Evolutionary conservation across 768 basidiomycete species (phyloP).

Genomic region (Tephrocybe sp.): DNA sequence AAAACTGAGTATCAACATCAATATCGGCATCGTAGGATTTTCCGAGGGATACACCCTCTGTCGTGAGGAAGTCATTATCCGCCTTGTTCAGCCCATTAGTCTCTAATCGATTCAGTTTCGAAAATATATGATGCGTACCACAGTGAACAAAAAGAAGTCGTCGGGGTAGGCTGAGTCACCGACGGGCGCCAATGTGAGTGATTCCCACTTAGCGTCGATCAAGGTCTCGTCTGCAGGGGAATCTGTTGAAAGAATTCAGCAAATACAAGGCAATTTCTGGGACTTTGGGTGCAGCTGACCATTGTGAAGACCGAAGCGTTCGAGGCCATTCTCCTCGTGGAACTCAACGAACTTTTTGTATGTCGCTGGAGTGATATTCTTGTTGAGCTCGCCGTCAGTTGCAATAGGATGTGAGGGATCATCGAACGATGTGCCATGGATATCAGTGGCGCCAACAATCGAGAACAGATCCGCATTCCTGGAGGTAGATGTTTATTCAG

Average conservation of each 20-base stretch:
- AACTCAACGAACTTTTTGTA: constrained; percentile 58
- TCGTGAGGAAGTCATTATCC: constrained; percentile 65
- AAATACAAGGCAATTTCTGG: neutral
- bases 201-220: constrained; percentile 70
- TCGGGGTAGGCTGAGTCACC: constrained; percentile 49
- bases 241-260: constrained; percentile 27
- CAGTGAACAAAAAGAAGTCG: constrained; percentile 68
- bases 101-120: neutral
- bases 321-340: constrained; percentile 51
- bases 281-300: constrained; percentile 26
- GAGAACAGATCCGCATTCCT: constrained; percentile 63
- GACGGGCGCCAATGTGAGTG: constrained; percentile 55
- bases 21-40: constrained; percentile 50
- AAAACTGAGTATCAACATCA: constrained; percentile 60
- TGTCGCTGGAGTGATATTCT: constrained; percentile 45
- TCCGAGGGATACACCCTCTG: constrained; percentile 49
- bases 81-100: constrained; percentile 27
- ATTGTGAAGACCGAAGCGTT: constrained; percentile 62
- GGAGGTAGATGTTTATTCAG: neutral
- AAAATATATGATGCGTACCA: constrained; percentile 33
- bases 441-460: constrained; percentile 57
- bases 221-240: constrained; percentile 48
- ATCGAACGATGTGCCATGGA: constrained; percentile 56
- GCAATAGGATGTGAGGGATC: constrained; percentile 50
- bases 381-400: constrained; percentile 42